These are phyloP conservation scores for Chernovozyma aurita DNA, from an alignment of 1,139 yeast species.

Conservation along the genomic window DNA sequence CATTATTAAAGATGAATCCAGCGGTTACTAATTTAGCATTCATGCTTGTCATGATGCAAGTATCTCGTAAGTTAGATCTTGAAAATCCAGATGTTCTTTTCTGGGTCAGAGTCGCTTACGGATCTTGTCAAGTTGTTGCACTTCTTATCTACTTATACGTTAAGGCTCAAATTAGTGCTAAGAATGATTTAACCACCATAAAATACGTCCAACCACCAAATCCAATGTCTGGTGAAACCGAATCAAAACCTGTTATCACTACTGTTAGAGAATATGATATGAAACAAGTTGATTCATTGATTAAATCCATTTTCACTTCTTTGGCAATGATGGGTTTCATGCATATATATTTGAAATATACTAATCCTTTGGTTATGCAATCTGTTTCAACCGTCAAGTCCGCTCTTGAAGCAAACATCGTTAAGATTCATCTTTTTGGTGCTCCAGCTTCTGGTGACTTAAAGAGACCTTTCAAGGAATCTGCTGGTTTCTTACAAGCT, in stretches of 20 bases:
- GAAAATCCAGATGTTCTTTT: slow-evolving; percentile 76
- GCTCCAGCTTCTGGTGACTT: slow-evolving; percentile 83
- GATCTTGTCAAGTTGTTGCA: slow-evolving; percentile 62
- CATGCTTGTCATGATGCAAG: slow-evolving; percentile 98
- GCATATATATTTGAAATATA: slow-evolving; percentile 97
- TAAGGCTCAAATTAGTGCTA: slow-evolving; percentile 56
- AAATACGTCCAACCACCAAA: slow-evolving; percentile 88
- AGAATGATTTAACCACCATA: slow-evolving; percentile 88
- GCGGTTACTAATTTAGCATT: slow-evolving; percentile 80
- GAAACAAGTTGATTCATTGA: slow-evolving; percentile 72
- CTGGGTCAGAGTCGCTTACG: slow-evolving; percentile 74
- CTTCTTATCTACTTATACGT: slow-evolving; percentile 64
- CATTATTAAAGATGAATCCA: slow-evolving; percentile 57
- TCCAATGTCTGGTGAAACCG: slow-evolving; percentile 70
- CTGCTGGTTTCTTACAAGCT: slow-evolving; percentile 72
- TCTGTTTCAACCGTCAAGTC: slow-evolving; percentile 84
- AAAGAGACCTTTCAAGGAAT: slow-evolving; percentile 94
- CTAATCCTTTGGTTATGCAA: slow-evolving; percentile 96
- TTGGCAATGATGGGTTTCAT: slow-evolving; percentile 98
- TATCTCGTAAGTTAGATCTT: slow-evolving; percentile 83
- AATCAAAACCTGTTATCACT: slow-evolving; percentile 75
- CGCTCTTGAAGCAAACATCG: slow-evolving; percentile 88
- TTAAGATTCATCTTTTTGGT: slow-evolving; percentile 85
- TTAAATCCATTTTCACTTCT: slow-evolving; percentile 82
- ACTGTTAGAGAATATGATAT: slow-evolving; percentile 94